Conservation (phyloP, 1,284 basidiomycete species). For the Rhizoctonia solani region DNA sequence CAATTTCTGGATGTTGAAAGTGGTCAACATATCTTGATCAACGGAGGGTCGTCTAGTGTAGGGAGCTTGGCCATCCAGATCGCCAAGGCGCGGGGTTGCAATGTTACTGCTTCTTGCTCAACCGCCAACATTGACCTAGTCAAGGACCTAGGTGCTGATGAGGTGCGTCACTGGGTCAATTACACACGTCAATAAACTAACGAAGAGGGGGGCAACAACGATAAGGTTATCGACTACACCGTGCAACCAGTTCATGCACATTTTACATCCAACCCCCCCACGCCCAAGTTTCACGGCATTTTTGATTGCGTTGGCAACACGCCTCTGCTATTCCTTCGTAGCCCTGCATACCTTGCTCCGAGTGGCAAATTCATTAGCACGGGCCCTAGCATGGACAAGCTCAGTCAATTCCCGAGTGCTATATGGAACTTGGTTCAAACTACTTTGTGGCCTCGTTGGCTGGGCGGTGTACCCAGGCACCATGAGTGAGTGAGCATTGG, state of each 20-base stretch:
- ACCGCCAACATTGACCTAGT: slow-evolving; percentile 55
- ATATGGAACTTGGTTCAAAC: slow-evolving; percentile 16
- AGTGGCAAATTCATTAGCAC: slow-evolving; percentile 45
- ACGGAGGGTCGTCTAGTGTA: slow-evolving; percentile 67
- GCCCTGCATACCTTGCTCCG: slow-evolving; percentile 43
- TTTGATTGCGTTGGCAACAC: slow-evolving; percentile 44
- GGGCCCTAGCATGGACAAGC: slow-evolving; percentile 40
- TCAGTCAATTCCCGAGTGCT: slow-evolving; percentile 34
- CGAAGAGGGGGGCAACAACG: neutral
- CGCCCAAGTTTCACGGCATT: slow-evolving; percentile 45
- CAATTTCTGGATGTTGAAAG: slow-evolving; percentile 50
- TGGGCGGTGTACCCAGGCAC: slow-evolving; percentile 37
- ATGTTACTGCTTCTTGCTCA: slow-evolving; percentile 61
- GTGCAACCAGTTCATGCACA: slow-evolving; percentile 52
- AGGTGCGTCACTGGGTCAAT: slow-evolving; percentile 41
- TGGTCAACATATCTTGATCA: slow-evolving; percentile 61
- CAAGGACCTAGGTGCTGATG: slow-evolving; percentile 51
- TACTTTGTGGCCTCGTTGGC: slow-evolving; percentile 35
- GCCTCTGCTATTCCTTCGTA: slow-evolving; percentile 40
- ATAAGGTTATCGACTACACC: slow-evolving; percentile 62
- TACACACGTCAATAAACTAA: neutral
- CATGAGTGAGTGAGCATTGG: slow-evolving; percentile 32
- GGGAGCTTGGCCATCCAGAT: slow-evolving; percentile 68
- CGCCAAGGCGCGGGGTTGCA: slow-evolving; percentile 60
- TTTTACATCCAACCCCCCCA: slow-evolving; percentile 46